phyloP scores from a whole-genome alignment of 305 asterid species.

The Plantago rigida region DNA sequence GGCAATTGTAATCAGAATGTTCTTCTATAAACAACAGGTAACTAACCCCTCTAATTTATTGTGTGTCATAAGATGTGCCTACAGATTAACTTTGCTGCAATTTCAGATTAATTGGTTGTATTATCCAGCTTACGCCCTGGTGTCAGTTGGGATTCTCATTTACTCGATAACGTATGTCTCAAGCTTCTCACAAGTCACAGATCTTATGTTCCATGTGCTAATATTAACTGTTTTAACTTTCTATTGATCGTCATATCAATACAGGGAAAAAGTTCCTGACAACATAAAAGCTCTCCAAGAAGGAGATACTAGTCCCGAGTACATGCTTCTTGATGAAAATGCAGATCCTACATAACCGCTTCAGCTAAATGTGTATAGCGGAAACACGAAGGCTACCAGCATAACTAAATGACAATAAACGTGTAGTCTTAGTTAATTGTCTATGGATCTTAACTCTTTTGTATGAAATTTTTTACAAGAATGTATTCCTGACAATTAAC shows the following conservation, averaged over 20 bases:
- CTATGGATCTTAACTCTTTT: no score
- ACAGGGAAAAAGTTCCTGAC: not conserved
- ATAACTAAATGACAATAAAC: no score
- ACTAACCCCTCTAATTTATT: not conserved
- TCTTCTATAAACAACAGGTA: slow-evolving; percentile 69
- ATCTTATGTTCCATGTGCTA: not conserved
- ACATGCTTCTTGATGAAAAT: not conserved
- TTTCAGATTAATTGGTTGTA: slow-evolving; percentile 72
- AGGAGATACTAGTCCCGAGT: not conserved
- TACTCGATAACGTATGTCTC: slow-evolving; percentile 46
- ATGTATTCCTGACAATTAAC: not conserved
- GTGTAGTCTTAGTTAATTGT: no score
- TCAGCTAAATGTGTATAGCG: not conserved
- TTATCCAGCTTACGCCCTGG: slow-evolving; percentile 50
- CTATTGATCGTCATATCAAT: not conserved
- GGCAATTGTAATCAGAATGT: slow-evolving; percentile 56
- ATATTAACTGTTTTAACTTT: no score
- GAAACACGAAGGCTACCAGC: no score
- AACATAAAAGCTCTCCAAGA: not conserved
- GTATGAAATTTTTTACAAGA: not conserved
- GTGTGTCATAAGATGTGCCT: not conserved
- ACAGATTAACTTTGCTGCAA: not conserved
- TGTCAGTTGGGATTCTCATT: slow-evolving; percentile 46
- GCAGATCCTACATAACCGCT: not conserved
- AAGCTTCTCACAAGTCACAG: not conserved